Percentiles rank a stretch among this genome's conserved stretches.
Conservation (phyloP, 345 rosid species). For the Gossypium herbaceum region DNA sequence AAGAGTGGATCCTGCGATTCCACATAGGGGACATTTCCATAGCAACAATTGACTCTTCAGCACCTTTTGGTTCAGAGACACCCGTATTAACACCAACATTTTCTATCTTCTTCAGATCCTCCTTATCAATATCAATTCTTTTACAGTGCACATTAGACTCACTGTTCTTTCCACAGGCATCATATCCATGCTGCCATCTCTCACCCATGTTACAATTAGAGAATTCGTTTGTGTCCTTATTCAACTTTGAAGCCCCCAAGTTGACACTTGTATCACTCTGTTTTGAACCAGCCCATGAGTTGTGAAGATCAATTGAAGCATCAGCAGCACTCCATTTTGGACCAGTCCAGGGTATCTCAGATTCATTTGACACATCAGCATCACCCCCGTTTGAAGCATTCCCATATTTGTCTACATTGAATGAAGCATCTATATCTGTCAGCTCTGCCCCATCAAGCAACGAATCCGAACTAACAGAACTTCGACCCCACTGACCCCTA, state of each 20-base stretch:
- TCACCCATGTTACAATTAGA: conserved; percentile 32
- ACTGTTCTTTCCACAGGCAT: conserved; percentile 1
- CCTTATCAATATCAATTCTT: conserved; percentile 24
- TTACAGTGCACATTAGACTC: conserved; percentile 23
- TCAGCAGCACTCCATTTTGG: conserved; percentile 27
- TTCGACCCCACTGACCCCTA: conserved; percentile 29
- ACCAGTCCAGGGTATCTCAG: not conserved
- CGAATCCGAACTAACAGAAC: conserved; percentile 37
- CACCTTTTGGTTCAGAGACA: conserved; percentile 36
- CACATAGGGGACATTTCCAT: conserved; percentile 88
- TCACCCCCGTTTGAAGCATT: conserved; percentile 42
- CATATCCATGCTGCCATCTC: not conserved
- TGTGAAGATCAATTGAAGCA: conserved; percentile 17
- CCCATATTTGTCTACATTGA: conserved; percentile 24
- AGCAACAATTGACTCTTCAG: conserved; percentile 50
- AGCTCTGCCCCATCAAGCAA: conserved; percentile 37
- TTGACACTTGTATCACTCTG: conserved; percentile 11
- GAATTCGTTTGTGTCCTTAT: conserved; percentile 29
- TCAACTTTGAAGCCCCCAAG: conserved; percentile 28
- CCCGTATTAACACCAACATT: conserved; percentile 25
- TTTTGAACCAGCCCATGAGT: conserved; percentile 16
- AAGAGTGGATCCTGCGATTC: conserved; percentile 43
- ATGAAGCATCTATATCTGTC: conserved; percentile 23
- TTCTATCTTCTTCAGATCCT: conserved; percentile 29
- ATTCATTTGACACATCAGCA: not conserved